Evolutionary conservation across 2,329 filamentous ascomycete genomes (phyloP).

Genomic region (Rutstroemia sp.): DNA sequence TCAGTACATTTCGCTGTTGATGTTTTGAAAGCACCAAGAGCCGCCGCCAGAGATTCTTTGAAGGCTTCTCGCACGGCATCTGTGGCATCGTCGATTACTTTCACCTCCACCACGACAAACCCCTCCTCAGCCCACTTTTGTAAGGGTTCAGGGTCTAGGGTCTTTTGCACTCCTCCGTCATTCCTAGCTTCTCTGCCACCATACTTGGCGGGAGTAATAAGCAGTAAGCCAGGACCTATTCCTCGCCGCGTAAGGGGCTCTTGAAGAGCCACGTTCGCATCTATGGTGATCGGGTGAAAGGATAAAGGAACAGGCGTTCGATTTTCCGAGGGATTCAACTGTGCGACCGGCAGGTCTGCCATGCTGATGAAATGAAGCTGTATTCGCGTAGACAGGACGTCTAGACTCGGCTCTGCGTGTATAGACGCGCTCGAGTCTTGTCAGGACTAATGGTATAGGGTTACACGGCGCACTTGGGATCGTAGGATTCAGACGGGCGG

Average conservation of each 20-base stretch:
- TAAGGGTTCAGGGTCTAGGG: conserved; percentile 24
- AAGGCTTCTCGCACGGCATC: background rate
- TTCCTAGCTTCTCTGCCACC: conserved; percentile 9
- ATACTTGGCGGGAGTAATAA: conserved; percentile 20
- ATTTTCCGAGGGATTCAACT: no score
- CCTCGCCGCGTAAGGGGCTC: conserved; percentile 24
- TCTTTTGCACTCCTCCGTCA: conserved; percentile 10
- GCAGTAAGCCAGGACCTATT: conserved; percentile 30
- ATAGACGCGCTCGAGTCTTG: no score
- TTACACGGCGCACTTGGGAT: no score
- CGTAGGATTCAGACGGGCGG: no score
- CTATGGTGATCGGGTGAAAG: background rate
- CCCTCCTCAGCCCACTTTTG: conserved; percentile 34
- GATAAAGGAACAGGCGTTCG: background rate
- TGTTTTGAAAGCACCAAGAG: conserved; percentile 6
- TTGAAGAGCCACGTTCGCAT: conserved; percentile 1
- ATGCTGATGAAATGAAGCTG: no score
- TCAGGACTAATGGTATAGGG: no score
- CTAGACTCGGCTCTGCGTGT: no score
- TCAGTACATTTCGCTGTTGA: background rate
- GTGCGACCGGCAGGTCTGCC: no score
- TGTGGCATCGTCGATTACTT: background rate
- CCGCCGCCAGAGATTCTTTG: background rate
- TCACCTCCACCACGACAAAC: conserved; percentile 20
- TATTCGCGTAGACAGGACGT: no score